Conservation (phyloP, 2,329 filamentous ascomycete genomes). For the Fusarium odoratissimum region DNA sequence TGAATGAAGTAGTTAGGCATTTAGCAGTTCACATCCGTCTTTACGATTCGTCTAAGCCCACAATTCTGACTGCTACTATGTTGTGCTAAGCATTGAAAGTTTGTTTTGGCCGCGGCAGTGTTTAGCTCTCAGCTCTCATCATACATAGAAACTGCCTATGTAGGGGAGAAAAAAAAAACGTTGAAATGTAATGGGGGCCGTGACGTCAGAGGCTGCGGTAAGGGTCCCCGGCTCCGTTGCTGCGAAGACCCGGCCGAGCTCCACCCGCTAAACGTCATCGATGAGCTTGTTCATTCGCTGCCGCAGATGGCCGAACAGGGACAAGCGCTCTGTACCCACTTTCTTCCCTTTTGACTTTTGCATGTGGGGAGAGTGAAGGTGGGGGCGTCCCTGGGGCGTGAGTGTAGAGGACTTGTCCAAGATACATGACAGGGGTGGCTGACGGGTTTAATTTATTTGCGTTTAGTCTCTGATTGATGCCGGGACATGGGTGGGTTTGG, state of each 20-base stretch:
- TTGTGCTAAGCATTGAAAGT: background rate
- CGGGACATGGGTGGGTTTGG: conserved; percentile 20
- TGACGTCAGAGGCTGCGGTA: conserved; percentile 47
- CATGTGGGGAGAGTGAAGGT: conserved; percentile 13
- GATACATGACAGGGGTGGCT: conserved; percentile 16
- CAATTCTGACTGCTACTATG: background rate
- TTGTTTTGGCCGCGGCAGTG: background rate
- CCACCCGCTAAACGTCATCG: conserved; percentile 42
- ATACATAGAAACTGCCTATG: background rate
- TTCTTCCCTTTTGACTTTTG: background rate
- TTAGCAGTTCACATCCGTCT: background rate
- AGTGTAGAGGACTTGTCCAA: conserved; percentile 5
- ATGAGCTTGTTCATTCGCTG: conserved; percentile 37
- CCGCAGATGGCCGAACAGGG: conserved; percentile 17
- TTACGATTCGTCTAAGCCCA: conserved; percentile 9
- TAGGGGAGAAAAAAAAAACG: background rate
- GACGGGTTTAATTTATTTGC: conserved; percentile 29
- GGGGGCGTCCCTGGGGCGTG: conserved; percentile 2
- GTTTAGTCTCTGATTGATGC: conserved; percentile 32
- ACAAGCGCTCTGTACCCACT: conserved; percentile 2
- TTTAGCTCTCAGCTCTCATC: background rate
- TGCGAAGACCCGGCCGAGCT: conserved; percentile 40
- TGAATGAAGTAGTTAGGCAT: background rate
- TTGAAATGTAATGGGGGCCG: conserved; percentile 14
- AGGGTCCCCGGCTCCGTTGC: conserved; percentile 40